A percentile compares a stretch with the other conserved stretches of the same genome.
These are phyloP conservation scores for Peniophora sp. DNA, from an alignment of 1,284 basidiomycete genomes.

Conservation along the genomic window DNA sequence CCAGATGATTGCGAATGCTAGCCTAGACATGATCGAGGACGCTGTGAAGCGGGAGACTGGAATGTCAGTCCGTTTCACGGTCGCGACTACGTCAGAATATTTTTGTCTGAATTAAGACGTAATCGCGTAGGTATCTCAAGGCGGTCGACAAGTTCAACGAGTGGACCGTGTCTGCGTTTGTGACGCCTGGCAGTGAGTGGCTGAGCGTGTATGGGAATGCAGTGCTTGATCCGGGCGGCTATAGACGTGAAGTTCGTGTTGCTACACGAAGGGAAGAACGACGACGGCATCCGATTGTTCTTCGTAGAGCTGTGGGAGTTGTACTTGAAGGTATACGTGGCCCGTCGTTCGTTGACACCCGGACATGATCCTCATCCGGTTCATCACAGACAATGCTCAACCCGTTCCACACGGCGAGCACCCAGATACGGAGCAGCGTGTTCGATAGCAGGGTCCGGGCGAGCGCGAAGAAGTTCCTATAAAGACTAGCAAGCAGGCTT, in stretches of 20 bases:
- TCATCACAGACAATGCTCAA: constrained; percentile 70
- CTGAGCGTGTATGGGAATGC: neutral
- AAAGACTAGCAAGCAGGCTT: constrained; percentile 10
- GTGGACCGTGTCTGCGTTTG: constrained; percentile 92
- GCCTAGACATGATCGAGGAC: constrained; percentile 87
- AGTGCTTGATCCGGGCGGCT: constrained; percentile 8
- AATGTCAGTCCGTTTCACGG: constrained; percentile 61
- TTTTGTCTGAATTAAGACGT: constrained; percentile 1
- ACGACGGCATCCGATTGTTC: constrained; percentile 88
- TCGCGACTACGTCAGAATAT: too few species aligned
- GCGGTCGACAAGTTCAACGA: constrained; percentile 94
- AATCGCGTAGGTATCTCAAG: constrained; percentile 72
- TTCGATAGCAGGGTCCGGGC: constrained; percentile 81
- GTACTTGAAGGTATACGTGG: constrained; percentile 76
- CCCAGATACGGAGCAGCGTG: constrained; percentile 64
- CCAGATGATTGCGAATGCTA: constrained; percentile 95
- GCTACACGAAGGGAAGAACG: constrained; percentile 90
- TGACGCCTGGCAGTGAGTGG: constrained; percentile 84
- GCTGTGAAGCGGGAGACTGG: constrained; percentile 77
- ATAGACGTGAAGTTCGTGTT: constrained; percentile 87
- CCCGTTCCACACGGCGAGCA: constrained; percentile 89
- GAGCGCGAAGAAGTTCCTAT: constrained; percentile 84
- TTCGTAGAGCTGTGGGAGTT: constrained; percentile 92
- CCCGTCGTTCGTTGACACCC: neutral
- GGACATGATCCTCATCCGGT: neutral